Conservation (phyloP, 352 stramenopile genomes). For the Globisporangium recalcitrans region DNA sequence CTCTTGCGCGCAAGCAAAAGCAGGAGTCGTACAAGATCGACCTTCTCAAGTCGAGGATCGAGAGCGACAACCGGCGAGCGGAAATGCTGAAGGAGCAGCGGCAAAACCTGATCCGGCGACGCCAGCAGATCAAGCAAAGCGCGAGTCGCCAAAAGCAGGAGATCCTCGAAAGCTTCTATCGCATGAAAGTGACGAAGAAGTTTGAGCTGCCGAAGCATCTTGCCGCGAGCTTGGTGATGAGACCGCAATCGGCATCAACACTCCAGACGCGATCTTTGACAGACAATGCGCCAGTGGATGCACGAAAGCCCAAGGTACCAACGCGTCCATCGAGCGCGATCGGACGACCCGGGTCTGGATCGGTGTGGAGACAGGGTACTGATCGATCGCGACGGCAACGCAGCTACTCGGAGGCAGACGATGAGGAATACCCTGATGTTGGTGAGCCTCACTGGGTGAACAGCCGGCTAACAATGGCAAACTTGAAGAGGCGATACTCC, state of each 20-base stretch:
- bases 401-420: slow-evolving; percentile 6
- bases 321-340: slow-evolving; percentile 35
- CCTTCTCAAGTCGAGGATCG: slow-evolving; percentile 53
- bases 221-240: slow-evolving; percentile 19
- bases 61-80: slow-evolving; percentile 55
- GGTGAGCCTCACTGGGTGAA: neutral
- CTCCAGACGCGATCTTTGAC: slow-evolving; percentile 34
- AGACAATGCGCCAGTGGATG: slow-evolving; percentile 1
- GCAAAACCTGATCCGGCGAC: slow-evolving; percentile 42
- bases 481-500: slow-evolving; percentile 17
- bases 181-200: slow-evolving; percentile 82
- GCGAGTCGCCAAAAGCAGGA: slow-evolving; percentile 59
- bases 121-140: slow-evolving; percentile 62
- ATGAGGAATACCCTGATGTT: slow-evolving; percentile 15
- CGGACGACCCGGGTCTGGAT: slow-evolving; percentile 20
- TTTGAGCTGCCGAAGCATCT: slow-evolving; percentile 57
- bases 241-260: slow-evolving; percentile 35
- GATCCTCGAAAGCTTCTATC: slow-evolving; percentile 75
- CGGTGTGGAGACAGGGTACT: neutral
- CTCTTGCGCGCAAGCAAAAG: slow-evolving; percentile 51
- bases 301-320: neutral
- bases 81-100: slow-evolving; percentile 54
- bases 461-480: slow-evolving; percentile 12
- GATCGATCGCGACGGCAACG: neutral
- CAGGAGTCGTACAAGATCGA: slow-evolving; percentile 58